phyloP scores from a whole-genome alignment of 2,329 filamentous ascomycete genomes.

The Ceratocystis harringtonii region DNA sequence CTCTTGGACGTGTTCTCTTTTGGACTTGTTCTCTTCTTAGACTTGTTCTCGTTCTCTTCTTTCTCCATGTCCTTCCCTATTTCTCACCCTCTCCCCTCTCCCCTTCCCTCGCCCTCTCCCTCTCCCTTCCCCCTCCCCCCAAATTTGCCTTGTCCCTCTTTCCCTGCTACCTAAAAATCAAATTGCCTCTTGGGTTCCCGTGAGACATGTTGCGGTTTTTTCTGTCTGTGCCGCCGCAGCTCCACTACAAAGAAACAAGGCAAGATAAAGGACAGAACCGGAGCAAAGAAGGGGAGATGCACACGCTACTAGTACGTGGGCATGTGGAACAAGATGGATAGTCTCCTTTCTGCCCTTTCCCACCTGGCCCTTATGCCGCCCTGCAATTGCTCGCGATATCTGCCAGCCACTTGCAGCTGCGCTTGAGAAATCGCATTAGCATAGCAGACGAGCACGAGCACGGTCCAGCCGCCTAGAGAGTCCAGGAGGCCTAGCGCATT shows the following conservation, averaged over 20 bases:
- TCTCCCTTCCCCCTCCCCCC: neutral
- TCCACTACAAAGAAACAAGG: neutral
- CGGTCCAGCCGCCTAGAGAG: no score
- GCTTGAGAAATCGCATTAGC: no score
- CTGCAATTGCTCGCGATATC: no score
- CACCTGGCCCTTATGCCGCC: no score
- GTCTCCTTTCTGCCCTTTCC: no score
- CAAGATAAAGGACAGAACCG: neutral
- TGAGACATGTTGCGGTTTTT: conserved; percentile 3
- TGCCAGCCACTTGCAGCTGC: no score
- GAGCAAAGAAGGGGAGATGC: no score
- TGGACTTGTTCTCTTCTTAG: neutral
- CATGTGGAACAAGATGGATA: no score
- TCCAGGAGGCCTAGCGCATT: no score
- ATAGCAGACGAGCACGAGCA: no score
- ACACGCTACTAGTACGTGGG: no score
- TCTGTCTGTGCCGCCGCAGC: neutral
- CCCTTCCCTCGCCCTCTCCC: neutral
- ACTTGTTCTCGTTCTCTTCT: neutral
- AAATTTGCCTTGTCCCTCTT: neutral
- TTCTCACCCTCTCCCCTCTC: neutral
- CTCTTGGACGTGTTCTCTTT: no score
- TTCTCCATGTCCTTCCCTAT: neutral
- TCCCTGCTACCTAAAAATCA: neutral
- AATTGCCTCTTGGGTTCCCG: neutral